Percentiles rank a stretch among this genome's conserved stretches.
Evolutionary conservation across 768 basidiomycete genomes (phyloP).

Genomic region (Tricholoma bakamatsutake): DNA sequence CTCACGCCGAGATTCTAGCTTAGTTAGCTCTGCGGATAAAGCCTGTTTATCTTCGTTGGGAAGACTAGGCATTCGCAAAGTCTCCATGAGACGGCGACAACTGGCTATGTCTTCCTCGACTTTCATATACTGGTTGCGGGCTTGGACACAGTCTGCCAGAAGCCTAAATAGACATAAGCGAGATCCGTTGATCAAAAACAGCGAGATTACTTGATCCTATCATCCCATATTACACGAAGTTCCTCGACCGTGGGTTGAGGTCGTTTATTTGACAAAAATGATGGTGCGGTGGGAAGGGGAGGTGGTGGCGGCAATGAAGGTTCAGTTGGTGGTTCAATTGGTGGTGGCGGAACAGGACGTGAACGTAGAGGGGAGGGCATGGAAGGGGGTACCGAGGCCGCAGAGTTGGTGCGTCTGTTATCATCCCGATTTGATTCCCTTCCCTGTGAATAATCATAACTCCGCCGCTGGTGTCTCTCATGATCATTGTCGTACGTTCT

Average conservation of each 20-base stretch:
- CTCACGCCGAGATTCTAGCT: conserved; percentile 17
- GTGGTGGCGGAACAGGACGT: not conserved
- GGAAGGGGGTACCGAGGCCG: not conserved
- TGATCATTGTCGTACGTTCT: not conserved
- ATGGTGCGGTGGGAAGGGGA: conserved; percentile 13
- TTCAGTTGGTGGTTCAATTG: not conserved
- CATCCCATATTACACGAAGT: conserved; percentile 16
- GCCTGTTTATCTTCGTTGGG: conserved; percentile 11
- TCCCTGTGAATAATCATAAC: not conserved
- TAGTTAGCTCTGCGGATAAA: conserved; percentile 10
- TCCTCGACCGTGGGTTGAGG: conserved; percentile 12
- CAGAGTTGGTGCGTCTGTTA: not conserved
- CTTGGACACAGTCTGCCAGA: conserved; percentile 6
- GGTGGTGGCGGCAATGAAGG: conserved; percentile 10
- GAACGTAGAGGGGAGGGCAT: not conserved
- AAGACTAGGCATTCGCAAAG: conserved; percentile 9
- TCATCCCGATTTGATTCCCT: not conserved
- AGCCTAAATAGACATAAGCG: conserved; percentile 4
- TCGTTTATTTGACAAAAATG: conserved; percentile 7
- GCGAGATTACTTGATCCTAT: conserved; percentile 18
- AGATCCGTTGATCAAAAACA: not conserved
- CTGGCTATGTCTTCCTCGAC: conserved; percentile 14
- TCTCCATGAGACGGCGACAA: conserved; percentile 11
- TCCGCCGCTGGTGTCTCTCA: not conserved
- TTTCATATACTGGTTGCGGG: conserved; percentile 9